A percentile compares a stretch with the other conserved stretches of the same genome.
Evolutionary conservation across 2,329 filamentous ascomycete species (phyloP).

Genomic region (Ophiostoma sp.): DNA sequence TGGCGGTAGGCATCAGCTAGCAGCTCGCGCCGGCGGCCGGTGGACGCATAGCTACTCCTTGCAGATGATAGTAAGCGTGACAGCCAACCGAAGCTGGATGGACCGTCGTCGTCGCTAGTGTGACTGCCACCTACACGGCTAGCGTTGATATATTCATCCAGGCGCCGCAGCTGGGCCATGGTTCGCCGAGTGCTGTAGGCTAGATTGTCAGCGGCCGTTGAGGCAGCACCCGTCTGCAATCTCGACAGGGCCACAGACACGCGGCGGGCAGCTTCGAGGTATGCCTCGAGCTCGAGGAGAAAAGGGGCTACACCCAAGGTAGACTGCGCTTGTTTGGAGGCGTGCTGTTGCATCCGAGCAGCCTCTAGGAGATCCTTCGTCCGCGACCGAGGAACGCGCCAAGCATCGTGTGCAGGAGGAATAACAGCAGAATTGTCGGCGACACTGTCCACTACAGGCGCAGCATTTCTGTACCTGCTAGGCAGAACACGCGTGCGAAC

Average conservation of each 20-base stretch:
- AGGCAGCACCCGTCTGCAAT: conserved; percentile 20
- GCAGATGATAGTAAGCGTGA: background rate
- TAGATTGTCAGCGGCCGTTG: conserved; percentile 21
- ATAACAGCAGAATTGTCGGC: background rate
- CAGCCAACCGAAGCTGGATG: background rate
- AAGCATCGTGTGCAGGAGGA: conserved; percentile 19
- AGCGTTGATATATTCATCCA: background rate
- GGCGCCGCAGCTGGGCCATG: conserved; percentile 21
- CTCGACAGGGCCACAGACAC: conserved; percentile 22
- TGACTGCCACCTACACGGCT: background rate
- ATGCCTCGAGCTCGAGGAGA: conserved; percentile 68
- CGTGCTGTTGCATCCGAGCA: background rate
- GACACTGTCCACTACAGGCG: background rate
- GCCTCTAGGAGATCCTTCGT: conserved; percentile 18
- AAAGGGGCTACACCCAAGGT: conserved; percentile 36
- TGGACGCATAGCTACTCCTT: conserved; percentile 19
- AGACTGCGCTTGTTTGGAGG: background rate
- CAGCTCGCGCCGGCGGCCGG: conserved; percentile 34
- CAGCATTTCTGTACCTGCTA: background rate
- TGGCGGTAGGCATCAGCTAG: conserved; percentile 69
- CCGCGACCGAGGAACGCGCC: conserved; percentile 21
- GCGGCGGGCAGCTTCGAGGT: conserved; percentile 58
- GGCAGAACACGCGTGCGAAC: conserved; percentile 34
- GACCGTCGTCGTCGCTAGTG: conserved; percentile 26
- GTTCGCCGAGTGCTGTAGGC: conserved; percentile 18